Conservation (phyloP, 306 rosid species). For the Vigna reflexopilosa region DNA sequence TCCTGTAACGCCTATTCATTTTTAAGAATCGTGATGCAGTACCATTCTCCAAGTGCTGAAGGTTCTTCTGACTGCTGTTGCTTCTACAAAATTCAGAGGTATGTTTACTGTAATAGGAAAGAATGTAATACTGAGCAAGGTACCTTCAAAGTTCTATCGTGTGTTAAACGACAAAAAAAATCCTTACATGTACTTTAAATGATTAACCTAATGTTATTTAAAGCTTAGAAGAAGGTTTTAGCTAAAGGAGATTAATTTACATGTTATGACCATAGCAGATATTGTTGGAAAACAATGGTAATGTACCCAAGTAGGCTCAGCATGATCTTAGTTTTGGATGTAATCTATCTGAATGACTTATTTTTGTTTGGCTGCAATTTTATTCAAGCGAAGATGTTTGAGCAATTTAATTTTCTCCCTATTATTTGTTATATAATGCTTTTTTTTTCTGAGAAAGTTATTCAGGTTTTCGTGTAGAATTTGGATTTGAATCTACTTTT, state of each 20-base stretch:
- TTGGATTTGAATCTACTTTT: neutral
- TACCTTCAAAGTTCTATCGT: conserved; percentile 19
- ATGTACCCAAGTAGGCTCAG: neutral
- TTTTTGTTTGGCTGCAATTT: conserved; percentile 18
- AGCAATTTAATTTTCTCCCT: conserved; percentile 4
- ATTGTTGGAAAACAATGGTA: conserved; percentile 19
- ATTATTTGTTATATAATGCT: neutral
- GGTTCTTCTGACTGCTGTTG: conserved; percentile 98
- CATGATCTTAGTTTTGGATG: conserved; percentile 20
- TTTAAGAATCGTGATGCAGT: conserved; percentile 63
- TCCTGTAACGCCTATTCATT: conserved; percentile 49
- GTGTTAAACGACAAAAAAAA: neutral
- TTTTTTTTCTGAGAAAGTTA: conserved; percentile 18
- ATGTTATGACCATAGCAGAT: conserved; percentile 13
- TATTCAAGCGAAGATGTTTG: conserved; percentile 12
- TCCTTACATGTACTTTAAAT: conserved; percentile 25
- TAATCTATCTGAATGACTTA: conserved; percentile 28
- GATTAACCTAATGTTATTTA: conserved; percentile 38
- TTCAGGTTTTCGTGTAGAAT: conserved; percentile 4
- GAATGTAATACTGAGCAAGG: conserved; percentile 11
- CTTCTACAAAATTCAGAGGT: conserved; percentile 98
- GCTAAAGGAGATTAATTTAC: conserved; percentile 23
- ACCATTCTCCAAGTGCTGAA: conserved; percentile 98
- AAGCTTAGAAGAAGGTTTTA: conserved; percentile 27
- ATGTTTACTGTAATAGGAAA: conserved; percentile 39